Base-by-base conservation (phyloP, 1,284 basidiomycete species). In the Apiotrichum siamense region DNA sequence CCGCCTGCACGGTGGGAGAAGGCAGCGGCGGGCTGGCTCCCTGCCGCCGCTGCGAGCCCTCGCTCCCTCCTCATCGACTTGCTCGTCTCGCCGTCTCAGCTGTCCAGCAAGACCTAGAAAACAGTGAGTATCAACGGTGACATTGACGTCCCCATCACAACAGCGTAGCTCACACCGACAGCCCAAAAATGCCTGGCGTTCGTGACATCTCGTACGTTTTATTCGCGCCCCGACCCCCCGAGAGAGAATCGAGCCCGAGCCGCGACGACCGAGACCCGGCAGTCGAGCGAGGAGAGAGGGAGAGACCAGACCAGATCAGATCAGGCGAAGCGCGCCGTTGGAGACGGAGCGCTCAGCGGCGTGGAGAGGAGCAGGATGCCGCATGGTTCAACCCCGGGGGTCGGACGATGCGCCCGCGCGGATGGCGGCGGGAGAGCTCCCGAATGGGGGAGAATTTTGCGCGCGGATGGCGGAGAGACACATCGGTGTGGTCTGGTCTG, bases 171-270 rank as follows among this genome's bases (percentile, higher is more conserved):
- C 33, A 35, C n/a, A n/a, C n/a, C n/a, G n/a, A n/a, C 37, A 38
- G 37, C 37, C 37, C 37, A 43, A 86, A 78, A 76, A 92, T 92
- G 88, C 88, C 88, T 69, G 87, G 87, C 79, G 88, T 92, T 78
- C 80, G 88, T 80, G 88, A 92, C 77, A 84, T 91, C 76, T 86
- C 86, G 88, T 88, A 64, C 70, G 79, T 76, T 36, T 44, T 37
- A 32, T 15, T n/a, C 35, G 35, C 18, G n/a, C 35, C 35, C n/a
- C 17, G 35, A 17, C n/a, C n/a, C n/a, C n/a, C n/a, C n/a, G 33
- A 15, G 18, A 31, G 23, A 39, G 9, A 7, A 12, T 32, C 24
- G 40, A 21, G 33, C 32, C 32, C 36, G 40, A 27, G 25, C 36
- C 18, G n/a, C 15, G 11, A 6, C 38, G 25, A 17, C 12, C 11